Evolutionary conservation across 2,329 filamentous ascomycete species (phyloP), one percentile per base, ranked within the genome.

Genomic region (Colletotrichum chrysophilum): DNA sequence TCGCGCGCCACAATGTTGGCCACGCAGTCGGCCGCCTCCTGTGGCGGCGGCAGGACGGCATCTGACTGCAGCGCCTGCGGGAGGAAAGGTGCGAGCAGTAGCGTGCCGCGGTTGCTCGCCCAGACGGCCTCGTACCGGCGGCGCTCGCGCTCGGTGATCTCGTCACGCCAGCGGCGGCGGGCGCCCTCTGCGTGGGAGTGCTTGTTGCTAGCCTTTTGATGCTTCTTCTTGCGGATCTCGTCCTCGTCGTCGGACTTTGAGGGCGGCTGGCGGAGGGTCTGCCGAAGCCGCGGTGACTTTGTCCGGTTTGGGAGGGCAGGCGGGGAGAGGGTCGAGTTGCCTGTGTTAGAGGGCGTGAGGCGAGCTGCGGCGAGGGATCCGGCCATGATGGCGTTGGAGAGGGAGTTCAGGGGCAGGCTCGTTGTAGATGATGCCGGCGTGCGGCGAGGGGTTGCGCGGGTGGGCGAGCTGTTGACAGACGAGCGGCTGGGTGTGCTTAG

Each of bases 41-140:
- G 77, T 58, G 69, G 55, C 66, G 24, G 62, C 12, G 60, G 36
- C 3, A 21, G 10, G 10, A 48, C 43, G 0, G 36, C 4, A 13
- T 16, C 61, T 3, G 28, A 16, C 18, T 66, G 61, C 9, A 55
- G 14, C 13, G 74, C 52, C 30, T 77, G 70, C 18, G 74, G 64
- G 5, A 43, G 34, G 24, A 64, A 72, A 28, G 21, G 77, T 48
- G 21, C 21, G 2, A 72, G 62, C 14, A 91, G 84, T 10, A 91
- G 84, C 0, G 92, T 74, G 0, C 94, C 94, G 65, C 92, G 91
- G 80, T 97, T 97, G 56, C 94, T 95, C 2, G 95, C 95, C 94
- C 94, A 97, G 2, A 97, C 90, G 4, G 94, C 95, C 83, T 96
- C 95, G 83, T 97, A 97, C 2, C 95, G 89, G 80, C 94, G 94